Evolutionary conservation across 1,284 basidiomycete species (phyloP).

Genomic region (Leucoagaricus sp.): DNA sequence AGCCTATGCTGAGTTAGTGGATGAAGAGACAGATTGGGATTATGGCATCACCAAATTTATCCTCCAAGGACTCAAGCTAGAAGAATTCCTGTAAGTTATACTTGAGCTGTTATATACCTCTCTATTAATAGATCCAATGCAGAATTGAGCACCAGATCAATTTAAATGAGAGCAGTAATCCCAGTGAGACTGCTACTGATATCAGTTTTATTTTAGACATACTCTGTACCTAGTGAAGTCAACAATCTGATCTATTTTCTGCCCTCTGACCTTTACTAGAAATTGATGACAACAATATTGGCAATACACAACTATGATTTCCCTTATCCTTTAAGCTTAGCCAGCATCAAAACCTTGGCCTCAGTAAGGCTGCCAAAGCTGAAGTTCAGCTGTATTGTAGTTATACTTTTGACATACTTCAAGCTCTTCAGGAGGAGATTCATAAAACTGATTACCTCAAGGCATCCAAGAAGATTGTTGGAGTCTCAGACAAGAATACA

Average conservation of each 20-base stretch:
- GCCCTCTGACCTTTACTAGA: background rate
- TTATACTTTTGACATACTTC: background rate
- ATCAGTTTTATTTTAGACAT: background rate
- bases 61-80: background rate
- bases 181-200: background rate
- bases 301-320: background rate
- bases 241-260: background rate
- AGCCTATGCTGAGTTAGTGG: background rate
- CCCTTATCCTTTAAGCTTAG: background rate
- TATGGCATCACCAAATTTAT: background rate
- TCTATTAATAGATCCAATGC: background rate
- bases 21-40: background rate
- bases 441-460: constrained; percentile 20
- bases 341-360: background rate
- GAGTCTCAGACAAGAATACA: background rate
- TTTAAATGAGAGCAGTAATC: too few relatives aligned
- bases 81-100: background rate
- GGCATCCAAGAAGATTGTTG: constrained; percentile 18
- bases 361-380: background rate
- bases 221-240: background rate
- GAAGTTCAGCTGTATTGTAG: background rate
- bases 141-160: too few relatives aligned
- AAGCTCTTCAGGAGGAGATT: constrained; percentile 16
- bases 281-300: background rate
- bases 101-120: background rate